phyloP scores from a whole-genome alignment of 305 asterid genomes.

The Rubia tinctorum region DNA sequence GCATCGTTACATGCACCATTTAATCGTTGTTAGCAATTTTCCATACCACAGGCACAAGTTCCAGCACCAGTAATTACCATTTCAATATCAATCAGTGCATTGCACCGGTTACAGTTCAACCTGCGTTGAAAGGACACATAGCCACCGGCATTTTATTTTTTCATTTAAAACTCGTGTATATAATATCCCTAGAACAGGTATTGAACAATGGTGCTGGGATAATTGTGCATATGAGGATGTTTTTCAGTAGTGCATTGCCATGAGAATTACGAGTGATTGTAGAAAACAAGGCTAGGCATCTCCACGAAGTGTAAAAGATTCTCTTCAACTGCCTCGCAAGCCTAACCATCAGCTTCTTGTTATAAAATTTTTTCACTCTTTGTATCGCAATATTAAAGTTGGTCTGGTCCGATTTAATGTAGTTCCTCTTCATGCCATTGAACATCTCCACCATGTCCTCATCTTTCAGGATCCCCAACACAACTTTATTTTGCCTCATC shows the following conservation, averaged over 20 bases:
- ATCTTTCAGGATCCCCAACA: conserved; percentile 29
- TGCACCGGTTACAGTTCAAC: too few species aligned
- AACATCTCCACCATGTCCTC: conserved; percentile 31
- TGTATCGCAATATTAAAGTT: conserved; percentile 34
- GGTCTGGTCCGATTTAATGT: conserved; percentile 13
- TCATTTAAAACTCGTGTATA: too few species aligned
- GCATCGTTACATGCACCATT: too few species aligned
- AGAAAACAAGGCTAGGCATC: conserved; percentile 17
- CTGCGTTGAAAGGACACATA: too few species aligned
- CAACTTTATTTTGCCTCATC: conserved; percentile 30
- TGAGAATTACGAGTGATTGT: conserved; percentile 15
- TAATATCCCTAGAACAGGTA: too few species aligned
- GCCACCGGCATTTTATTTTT: too few species aligned
- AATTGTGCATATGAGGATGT: too few species aligned
- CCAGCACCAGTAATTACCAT: too few species aligned
- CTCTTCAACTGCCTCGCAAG: conserved; percentile 19
- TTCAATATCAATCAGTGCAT: too few species aligned
- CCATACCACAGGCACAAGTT: too few species aligned
- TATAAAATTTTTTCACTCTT: conserved; percentile 25
- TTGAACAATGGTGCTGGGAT: too few species aligned
- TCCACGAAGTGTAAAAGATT: conserved; percentile 19
- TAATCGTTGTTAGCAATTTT: too few species aligned
- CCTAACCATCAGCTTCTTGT: conserved; percentile 16
- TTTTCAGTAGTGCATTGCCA: conserved; percentile 3
- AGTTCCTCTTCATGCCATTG: conserved; percentile 32